Base-by-base conservation (phyloP, 2,329 filamentous ascomycete species). In the Emmonsiellopsis sp. region DNA sequence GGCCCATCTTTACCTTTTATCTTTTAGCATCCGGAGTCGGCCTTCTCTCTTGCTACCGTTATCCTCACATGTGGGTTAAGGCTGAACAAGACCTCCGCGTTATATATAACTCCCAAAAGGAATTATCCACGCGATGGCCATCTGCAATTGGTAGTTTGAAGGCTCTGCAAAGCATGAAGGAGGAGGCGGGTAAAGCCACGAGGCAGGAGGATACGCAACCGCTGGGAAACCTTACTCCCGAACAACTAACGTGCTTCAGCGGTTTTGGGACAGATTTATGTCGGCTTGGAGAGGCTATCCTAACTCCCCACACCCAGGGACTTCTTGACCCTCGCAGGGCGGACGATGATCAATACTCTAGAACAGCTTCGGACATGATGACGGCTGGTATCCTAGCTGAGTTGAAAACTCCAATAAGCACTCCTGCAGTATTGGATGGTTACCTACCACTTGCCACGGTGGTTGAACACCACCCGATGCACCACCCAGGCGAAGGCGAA, bases 1-100 rank as follows among this genome's bases (percentile, higher is more conserved):
- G 68, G 0, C 70, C 72, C 0, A 70, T 74, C 10, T 75, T 73
- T 58, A 73, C 72, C 2, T 73, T 73, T 56, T 70, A 74, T 51
- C 66, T 70, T 38, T 59, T 75, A 5, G 69, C 68, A 7, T 66
- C 71, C 4, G 69, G 70, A 8, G 67, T 73, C 52, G 65, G 65
- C 0, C 63, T 71, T 41, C 60, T 72, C 0, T 72, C 70, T 2
- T 68, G 65, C 54, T 70, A 67, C 50, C 63, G 65, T 9, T 55
- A 59, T 32, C 58, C 62, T 9, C 44, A 54, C 10, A 46, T 62
- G n/a, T 63, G 62, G 59, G 56, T 55, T 8, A 55, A 58, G 43
- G 58, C 58, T 20, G 55, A 55, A 15, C 47, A 55, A 34, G 61
- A 60, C 38, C 53, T 65, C 32, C 54, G 60, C 30, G 61, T 57